These are phyloP conservation scores for Ascochyta rabiei DNA, from an alignment of 2,329 filamentous ascomycete species.

Conservation along the genomic window DNA sequence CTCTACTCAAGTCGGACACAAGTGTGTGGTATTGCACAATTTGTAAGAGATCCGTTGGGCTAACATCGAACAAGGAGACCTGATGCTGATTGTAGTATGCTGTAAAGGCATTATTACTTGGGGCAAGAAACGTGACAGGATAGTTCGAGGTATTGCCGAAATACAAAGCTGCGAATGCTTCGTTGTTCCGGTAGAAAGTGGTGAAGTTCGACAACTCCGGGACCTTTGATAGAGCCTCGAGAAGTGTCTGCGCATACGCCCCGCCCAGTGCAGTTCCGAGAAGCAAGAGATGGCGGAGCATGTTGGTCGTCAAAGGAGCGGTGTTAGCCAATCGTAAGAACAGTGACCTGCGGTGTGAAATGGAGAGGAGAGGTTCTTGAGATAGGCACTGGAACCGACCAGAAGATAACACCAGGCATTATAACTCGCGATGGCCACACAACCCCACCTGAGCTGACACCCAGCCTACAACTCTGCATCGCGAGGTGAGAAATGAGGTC, in stretches of 20 bases:
- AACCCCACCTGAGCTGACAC: constrained; percentile 8
- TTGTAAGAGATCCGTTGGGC: constrained; percentile 12
- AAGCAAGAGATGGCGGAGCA: constrained; percentile 6
- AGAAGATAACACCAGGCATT: neutral
- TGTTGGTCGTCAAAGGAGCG: neutral
- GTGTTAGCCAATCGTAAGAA: neutral
- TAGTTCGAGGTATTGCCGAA: constrained; percentile 23
- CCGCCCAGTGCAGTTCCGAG: neutral
- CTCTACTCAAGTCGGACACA: constrained; percentile 16
- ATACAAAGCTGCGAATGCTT: constrained; percentile 20
- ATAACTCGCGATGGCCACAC: neutral
- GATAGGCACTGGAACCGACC: neutral
- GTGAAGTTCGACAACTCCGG: constrained; percentile 31
- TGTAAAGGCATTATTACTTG: constrained; percentile 28
- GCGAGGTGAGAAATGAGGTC: neutral
- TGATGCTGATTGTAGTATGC: constrained; percentile 14
- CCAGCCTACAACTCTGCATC: constrained; percentile 6
- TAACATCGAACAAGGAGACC: constrained; percentile 16
- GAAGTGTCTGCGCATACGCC: constrained; percentile 16
- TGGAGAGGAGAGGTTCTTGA: neutral
- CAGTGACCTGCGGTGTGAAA: neutral
- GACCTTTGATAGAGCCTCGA: constrained; percentile 22
- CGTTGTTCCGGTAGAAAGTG: constrained; percentile 26
- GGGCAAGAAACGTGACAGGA: constrained; percentile 31
- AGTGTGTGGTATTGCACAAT: constrained; percentile 31